Evolutionary conservation across 495 filamentous ascomycete species (phyloP).

Genomic region (Neurospora sp.): DNA sequence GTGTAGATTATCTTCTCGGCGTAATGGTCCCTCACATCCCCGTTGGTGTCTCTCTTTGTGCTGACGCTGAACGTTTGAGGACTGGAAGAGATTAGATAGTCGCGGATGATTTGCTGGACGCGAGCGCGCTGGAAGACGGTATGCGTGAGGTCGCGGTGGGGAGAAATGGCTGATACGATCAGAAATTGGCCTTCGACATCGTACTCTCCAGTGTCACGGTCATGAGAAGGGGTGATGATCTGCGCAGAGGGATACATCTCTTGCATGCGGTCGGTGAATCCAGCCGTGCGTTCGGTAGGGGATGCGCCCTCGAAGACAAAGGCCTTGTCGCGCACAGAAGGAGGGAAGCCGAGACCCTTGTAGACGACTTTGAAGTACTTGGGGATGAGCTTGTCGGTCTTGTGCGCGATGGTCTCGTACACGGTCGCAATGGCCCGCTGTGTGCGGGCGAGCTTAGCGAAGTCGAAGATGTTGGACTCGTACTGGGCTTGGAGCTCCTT

Average conservation of each 20-base stretch:
- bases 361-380: constrained; percentile 91
- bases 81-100: constrained; percentile 69
- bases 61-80: constrained; percentile 66
- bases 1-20: constrained; percentile 82
- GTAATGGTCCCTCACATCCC: constrained; percentile 57
- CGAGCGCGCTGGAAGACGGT: constrained; percentile 82
- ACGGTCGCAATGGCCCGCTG: constrained; percentile 90
- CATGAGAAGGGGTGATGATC: constrained; percentile 57
- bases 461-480: constrained; percentile 80
- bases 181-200: constrained; percentile 88
- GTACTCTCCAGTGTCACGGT: constrained; percentile 32
- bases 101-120: constrained; percentile 69
- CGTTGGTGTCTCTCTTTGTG: constrained; percentile 52
- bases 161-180: constrained; percentile 67
- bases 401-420: constrained; percentile 68
- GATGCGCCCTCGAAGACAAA: constrained; percentile 76
- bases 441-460: constrained; percentile 76
- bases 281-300: constrained; percentile 61
- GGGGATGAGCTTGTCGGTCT: constrained; percentile 63
- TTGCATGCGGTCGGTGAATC: constrained; percentile 88
- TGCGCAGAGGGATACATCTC: constrained; percentile 82
- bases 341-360: constrained; percentile 82
- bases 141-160: constrained; percentile 71
- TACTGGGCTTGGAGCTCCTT: constrained; percentile 85
- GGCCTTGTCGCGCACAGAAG: constrained; percentile 73